These are phyloP conservation scores for Blastobotrys aristatus DNA, from an alignment of 1,139 yeast species.

Conservation along the genomic window DNA sequence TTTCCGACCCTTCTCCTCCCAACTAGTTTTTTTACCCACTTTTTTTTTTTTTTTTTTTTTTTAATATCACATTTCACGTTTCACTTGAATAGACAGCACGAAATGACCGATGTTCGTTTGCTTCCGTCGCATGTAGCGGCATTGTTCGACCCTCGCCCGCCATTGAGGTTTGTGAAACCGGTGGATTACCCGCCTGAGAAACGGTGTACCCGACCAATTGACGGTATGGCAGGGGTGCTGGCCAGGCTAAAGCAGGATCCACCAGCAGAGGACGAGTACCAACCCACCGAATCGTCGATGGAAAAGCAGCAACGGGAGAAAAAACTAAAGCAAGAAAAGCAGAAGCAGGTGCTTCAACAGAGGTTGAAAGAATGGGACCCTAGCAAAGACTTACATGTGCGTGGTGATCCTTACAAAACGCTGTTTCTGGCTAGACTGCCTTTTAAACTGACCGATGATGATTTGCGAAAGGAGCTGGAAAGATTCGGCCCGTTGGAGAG, in stretches of 20 bases:
- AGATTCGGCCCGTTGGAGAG: conserved; percentile 67
- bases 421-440: conserved; percentile 71
- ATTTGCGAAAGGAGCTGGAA: conserved; percentile 57
- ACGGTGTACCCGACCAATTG: conserved; percentile 47
- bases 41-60: conserved; percentile 1
- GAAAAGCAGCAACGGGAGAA: conserved; percentile 36
- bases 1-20: not conserved
- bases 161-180: conserved; percentile 52
- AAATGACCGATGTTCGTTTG: conserved; percentile 42
- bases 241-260: not conserved
- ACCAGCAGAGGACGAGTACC: conserved; percentile 28
- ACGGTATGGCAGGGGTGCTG: conserved; percentile 45
- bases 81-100: not conserved
- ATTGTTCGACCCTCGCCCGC: conserved; percentile 66
- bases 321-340: conserved; percentile 30
- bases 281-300: conserved; percentile 37
- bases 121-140: conserved; percentile 61
- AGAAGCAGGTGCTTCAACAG: conserved; percentile 31
- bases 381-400: conserved; percentile 51
- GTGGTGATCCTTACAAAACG: conserved; percentile 74
- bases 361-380: conserved; percentile 46
- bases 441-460: conserved; percentile 63
- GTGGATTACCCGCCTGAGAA: conserved; percentile 50
- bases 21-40: not conserved
- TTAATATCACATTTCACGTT: not conserved